Evolutionary conservation across 2,329 filamentous ascomycete genomes (phyloP).

Genomic region (Penicillium sclerotigenum): DNA sequence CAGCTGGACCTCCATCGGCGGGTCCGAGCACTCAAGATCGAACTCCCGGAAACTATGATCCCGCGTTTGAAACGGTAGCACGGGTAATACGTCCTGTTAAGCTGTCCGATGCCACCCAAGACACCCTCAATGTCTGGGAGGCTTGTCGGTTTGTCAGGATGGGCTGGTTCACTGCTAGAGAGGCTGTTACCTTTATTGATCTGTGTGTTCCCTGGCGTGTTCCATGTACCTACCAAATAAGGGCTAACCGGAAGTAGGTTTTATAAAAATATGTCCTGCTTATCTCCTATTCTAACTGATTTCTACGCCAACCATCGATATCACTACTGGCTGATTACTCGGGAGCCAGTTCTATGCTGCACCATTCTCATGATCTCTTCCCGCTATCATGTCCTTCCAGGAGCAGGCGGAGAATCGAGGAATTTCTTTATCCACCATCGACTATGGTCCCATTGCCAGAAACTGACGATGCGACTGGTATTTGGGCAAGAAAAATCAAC

Average conservation of each 20-base stretch:
- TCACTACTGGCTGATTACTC: constrained; percentile 49
- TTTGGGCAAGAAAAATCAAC: constrained; percentile 54
- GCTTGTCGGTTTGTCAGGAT: constrained; percentile 53
- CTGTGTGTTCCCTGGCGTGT: constrained; percentile 32
- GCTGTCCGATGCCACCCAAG: constrained; percentile 29
- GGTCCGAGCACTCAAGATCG: constrained; percentile 7
- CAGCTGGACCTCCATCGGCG: constrained; percentile 20
- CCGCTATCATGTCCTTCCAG: constrained; percentile 48
- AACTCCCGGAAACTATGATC: constrained; percentile 17
- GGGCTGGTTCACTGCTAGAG: constrained; percentile 55
- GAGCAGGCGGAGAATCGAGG: constrained; percentile 46
- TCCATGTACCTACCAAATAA: not conserved
- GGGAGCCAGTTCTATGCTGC: constrained; percentile 53
- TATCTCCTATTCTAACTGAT: constrained; percentile 52
- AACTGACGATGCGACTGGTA: constrained; percentile 53
- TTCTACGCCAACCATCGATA: constrained; percentile 51
- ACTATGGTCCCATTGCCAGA: constrained; percentile 55
- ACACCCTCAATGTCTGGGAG: constrained; percentile 48
- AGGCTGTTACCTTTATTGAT: constrained; percentile 54
- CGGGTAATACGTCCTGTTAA: constrained; percentile 27
- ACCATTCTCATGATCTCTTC: constrained; percentile 57
- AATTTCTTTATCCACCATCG: constrained; percentile 54
- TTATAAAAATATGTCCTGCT: constrained; percentile 50
- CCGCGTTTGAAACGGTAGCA: constrained; percentile 18
- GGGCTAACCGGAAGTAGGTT: constrained; percentile 32